Evolutionary conservation across 371 early-diverging fungal species (phyloP).

Genomic region (Mucor piriformis): DNA sequence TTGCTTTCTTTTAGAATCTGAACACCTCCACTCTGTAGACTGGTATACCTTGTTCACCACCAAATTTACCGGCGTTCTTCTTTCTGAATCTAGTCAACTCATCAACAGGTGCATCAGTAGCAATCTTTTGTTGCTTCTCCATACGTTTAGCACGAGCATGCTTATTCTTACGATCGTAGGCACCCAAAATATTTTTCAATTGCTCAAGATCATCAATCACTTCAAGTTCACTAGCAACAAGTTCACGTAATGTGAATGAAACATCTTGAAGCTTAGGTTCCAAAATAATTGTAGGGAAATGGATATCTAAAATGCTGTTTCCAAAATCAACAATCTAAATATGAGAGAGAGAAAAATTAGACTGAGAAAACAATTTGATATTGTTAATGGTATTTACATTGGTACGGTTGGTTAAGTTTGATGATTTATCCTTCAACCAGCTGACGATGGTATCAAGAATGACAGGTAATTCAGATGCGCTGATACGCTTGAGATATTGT

Average conservation of each 20-base stretch:
- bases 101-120: constrained; percentile 31
- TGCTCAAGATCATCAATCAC: constrained; percentile 50
- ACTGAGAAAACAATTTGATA: too few relatives aligned
- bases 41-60: constrained; percentile 61
- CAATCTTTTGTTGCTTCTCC: constrained; percentile 13
- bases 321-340: constrained; percentile 56
- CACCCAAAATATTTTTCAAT: constrained; percentile 51
- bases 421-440: constrained; percentile 42
- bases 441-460: constrained; percentile 44
- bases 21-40: constrained; percentile 66
- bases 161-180: constrained; percentile 57
- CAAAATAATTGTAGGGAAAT: constrained; percentile 62
- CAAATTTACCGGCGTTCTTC: constrained; percentile 54
- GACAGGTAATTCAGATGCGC: constrained; percentile 48
- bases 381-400: constrained; percentile 12
- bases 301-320: constrained; percentile 57
- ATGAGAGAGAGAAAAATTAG: too few relatives aligned
- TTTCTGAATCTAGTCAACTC: constrained; percentile 37
- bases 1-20: constrained; percentile 40
- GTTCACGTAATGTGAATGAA: constrained; percentile 38
- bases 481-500: constrained; percentile 54
- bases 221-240: constrained; percentile 43
- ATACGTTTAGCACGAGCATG: constrained; percentile 18
- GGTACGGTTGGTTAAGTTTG: constrained; percentile 16
- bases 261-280: constrained; percentile 55